phyloP scores from a whole-genome alignment of 2,329 filamentous ascomycete genomes.

The Trichoderma sp. region DNA sequence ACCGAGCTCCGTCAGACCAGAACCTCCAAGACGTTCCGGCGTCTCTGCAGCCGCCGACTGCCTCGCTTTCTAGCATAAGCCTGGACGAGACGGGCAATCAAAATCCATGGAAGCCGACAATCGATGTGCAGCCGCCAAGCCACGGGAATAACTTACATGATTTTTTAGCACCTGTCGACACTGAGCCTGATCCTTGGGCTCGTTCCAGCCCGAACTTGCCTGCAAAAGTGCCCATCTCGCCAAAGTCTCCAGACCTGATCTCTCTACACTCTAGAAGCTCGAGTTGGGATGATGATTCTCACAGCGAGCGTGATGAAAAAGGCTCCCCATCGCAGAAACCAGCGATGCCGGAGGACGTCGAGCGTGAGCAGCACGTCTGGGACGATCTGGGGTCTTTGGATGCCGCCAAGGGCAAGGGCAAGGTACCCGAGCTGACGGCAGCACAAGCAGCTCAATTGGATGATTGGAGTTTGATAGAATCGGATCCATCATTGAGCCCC shows the following conservation, averaged over 20 bases:
- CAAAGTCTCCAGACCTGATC: slow-evolving; percentile 39
- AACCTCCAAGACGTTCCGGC: background rate
- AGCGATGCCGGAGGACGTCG: slow-evolving; percentile 38
- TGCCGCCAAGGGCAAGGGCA: slow-evolving; percentile 47
- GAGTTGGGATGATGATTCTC: slow-evolving; percentile 44
- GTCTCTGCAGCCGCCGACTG: slow-evolving; percentile 34
- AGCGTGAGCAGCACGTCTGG: slow-evolving; percentile 52
- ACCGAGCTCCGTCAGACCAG: slow-evolving; percentile 41
- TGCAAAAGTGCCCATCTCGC: slow-evolving; percentile 28
- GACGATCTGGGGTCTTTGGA: slow-evolving; percentile 46
- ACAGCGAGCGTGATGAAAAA: slow-evolving; percentile 33
- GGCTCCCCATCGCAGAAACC: slow-evolving; percentile 29
- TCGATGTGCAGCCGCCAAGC: slow-evolving; percentile 28
- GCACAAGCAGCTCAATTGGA: slow-evolving; percentile 37
- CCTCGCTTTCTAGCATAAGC: slow-evolving; percentile 46
- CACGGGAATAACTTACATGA: slow-evolving; percentile 11
- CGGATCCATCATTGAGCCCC: slow-evolving; percentile 37
- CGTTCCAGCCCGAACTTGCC: slow-evolving; percentile 27
- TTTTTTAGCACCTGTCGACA: slow-evolving; percentile 32
- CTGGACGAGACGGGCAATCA: slow-evolving; percentile 44
- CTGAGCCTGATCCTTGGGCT: slow-evolving; percentile 38
- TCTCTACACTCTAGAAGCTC: slow-evolving; percentile 44
- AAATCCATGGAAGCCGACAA: slow-evolving; percentile 39
- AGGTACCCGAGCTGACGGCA: slow-evolving; percentile 22
- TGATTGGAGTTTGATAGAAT: slow-evolving; percentile 56